These are phyloP conservation scores for Penicillium sp. DNA, from an alignment of 2,329 filamentous ascomycete species.

Conservation along the genomic window DNA sequence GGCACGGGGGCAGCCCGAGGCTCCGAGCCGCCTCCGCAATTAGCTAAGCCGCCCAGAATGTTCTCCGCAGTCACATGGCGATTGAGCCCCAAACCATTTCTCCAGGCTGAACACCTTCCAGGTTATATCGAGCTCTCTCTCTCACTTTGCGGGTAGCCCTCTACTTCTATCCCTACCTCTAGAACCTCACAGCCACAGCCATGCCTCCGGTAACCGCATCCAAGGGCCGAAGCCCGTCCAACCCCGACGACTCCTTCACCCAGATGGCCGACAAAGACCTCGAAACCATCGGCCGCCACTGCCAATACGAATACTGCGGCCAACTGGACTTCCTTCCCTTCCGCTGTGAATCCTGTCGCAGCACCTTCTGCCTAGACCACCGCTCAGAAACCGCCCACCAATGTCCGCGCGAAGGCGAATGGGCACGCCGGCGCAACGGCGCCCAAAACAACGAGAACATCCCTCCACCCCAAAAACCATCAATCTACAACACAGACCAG, in stretches of 20 bases:
- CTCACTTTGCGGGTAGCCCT: neutral
- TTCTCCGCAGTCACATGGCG: constrained; percentile 26
- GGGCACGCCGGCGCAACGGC: constrained; percentile 54
- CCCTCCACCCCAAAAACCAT: constrained; percentile 50
- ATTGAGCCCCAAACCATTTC: constrained; percentile 15
- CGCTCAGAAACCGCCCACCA: constrained; percentile 81
- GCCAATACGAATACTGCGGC: constrained; percentile 87
- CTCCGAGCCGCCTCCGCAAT: constrained; percentile 12
- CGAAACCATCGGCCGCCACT: constrained; percentile 84
- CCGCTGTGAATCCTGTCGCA: constrained; percentile 82
- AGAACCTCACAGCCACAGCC: neutral
- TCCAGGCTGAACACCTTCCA: neutral
- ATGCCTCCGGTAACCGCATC: constrained; percentile 31
- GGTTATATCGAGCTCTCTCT: neutral
- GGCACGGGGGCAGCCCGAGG: too few relatives aligned
- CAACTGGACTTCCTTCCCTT: constrained; percentile 97
- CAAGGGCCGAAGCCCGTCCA: constrained; percentile 19
- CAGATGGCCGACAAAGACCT: constrained; percentile 67
- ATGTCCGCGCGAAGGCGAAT: constrained; percentile 62
- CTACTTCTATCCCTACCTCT: neutral
- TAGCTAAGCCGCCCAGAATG: constrained; percentile 17
- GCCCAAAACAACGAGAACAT: constrained; percentile 27
- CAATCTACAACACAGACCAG: constrained; percentile 57
- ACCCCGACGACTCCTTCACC: constrained; percentile 34
- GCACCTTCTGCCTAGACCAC: constrained; percentile 91